These are phyloP conservation scores for Sordaria brevicollis DNA, from an alignment of 495 filamentous ascomycete genomes.

Conservation along the genomic window DNA sequence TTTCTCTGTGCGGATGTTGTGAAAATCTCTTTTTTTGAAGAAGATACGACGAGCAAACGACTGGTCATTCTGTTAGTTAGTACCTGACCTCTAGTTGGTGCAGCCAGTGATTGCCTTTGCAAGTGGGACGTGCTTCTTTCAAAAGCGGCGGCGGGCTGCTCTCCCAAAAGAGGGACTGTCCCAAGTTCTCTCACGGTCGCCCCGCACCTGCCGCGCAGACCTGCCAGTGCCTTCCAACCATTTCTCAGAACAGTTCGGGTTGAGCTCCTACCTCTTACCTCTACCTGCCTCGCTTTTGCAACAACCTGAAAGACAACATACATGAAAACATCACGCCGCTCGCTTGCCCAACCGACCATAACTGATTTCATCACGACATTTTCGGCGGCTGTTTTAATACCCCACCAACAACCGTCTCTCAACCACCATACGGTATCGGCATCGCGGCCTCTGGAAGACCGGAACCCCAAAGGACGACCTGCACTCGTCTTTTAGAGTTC, in stretches of 20 bases:
- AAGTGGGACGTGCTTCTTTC: background rate
- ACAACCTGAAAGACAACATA: background rate
- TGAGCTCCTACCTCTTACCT: background rate
- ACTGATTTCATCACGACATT: no score
- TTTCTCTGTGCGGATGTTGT: background rate
- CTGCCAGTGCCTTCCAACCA: background rate
- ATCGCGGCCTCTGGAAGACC: background rate
- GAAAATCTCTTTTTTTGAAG: background rate
- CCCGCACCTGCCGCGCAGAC: background rate
- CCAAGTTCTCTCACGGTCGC: background rate
- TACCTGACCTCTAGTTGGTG: no score
- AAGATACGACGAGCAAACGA: background rate
- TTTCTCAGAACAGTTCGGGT: background rate
- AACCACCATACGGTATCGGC: background rate
- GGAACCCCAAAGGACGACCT: conserved; percentile 20
- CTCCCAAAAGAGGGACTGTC: no score
- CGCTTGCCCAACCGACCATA: background rate
- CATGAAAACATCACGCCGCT: background rate
- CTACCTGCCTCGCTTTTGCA: no score
- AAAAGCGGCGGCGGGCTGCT: background rate
- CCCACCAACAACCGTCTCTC: background rate
- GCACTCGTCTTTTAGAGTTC: conserved; percentile 25
- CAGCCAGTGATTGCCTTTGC: background rate
- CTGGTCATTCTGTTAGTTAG: background rate
- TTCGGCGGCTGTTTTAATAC: background rate